Evolutionary conservation across 257 asterid genomes (phyloP).

Genomic region (Gardenia jasminoides): DNA sequence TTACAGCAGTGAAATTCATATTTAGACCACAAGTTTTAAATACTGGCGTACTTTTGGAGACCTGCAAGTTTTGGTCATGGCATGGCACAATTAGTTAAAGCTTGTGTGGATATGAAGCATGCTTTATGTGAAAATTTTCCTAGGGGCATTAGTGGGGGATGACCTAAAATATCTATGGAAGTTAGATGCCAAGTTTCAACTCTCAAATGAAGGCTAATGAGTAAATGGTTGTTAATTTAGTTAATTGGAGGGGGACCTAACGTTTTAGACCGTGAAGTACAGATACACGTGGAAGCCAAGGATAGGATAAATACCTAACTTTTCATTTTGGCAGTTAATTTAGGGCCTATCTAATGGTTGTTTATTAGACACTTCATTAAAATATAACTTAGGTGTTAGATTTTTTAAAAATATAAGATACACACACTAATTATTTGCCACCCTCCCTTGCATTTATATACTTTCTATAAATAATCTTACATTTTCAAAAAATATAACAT

Average conservation of each 20-base stretch:
- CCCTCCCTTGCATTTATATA: too few relatives aligned
- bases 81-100: too few relatives aligned
- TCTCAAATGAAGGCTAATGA: conserved; percentile 3
- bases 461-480: too few relatives aligned
- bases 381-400: too few relatives aligned
- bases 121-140: not conserved
- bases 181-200: not conserved
- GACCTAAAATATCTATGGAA: not conserved
- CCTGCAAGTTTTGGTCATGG: too few relatives aligned
- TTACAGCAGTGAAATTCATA: not conserved
- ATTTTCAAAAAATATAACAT: too few relatives aligned
- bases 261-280: not conserved
- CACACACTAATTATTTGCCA: too few relatives aligned
- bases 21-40: too few relatives aligned
- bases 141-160: not conserved
- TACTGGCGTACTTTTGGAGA: too few relatives aligned
- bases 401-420: too few relatives aligned
- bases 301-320: not conserved
- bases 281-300: not conserved
- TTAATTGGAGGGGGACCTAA: conserved; percentile 11
- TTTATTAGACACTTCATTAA: too few relatives aligned
- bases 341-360: too few relatives aligned
- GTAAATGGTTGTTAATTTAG: not conserved
- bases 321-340: not conserved
- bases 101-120: not conserved